Base-by-base conservation (phyloP, 352 stramenopile species). In the Saprolegnia parasitica region DNA sequence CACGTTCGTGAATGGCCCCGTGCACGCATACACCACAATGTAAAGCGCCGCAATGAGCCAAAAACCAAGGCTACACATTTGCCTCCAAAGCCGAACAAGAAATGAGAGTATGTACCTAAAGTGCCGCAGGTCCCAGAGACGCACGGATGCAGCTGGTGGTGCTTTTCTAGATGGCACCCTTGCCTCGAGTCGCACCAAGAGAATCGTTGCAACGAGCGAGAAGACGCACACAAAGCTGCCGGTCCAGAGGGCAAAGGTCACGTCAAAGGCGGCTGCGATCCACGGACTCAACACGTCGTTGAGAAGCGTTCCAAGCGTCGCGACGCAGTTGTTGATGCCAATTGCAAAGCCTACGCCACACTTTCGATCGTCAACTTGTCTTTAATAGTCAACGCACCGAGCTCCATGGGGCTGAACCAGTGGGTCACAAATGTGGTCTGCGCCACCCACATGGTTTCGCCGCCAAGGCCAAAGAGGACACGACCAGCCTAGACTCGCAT, bases 401-500 rank as follows among this genome's bases (percentile, higher is more conserved):
- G 46, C 46, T 91, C 81, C 23, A 65, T 75, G 1, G 71, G 74
- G 46, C 74, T 57, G 66, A 93, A 93, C 85, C 85, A 93, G 11
- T 75, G 62, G 18, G 74, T 74, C 20, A 90, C 29, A 18, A 91
- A 72, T 11, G 79, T 80, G n/a, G 71, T 79, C 61, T 82, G 73
- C 5, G 77, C 80, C 0, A 93, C 84, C 32, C 52, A 77, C 3
- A 93, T 56, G 4, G 71, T 85, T 65, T 93, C 85, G 20, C 81
- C 84, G 23, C 85, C 85, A 6, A 93, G 60, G 6, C 85, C 85
- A 72, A 84, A 89, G 26, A 93, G 46, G 32, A 85, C 62, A 37
- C 85, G 63, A 20, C 85, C 85, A 13, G 87, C 5, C 24, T 89
- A 75, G 8, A 80, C 83, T 10, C 16, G 21, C 35, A 60, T 40